These are phyloP conservation scores for Onygenales sp. DNA, from an alignment of 2,329 filamentous ascomycete genomes.

Conservation along the genomic window DNA sequence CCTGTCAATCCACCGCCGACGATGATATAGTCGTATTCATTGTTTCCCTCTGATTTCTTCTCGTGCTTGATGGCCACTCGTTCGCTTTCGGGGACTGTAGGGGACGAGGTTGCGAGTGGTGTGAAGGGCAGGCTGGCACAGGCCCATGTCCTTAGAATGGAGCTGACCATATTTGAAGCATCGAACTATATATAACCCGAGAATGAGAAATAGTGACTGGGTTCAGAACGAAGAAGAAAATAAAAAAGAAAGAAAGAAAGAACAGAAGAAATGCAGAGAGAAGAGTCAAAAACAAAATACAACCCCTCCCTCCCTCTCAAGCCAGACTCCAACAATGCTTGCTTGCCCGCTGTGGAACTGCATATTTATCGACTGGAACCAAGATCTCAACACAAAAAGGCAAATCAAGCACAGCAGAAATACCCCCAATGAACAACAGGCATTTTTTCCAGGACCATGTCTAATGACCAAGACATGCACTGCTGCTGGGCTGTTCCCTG, in stretches of 20 bases:
- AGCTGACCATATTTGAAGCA: slow-evolving; percentile 2
- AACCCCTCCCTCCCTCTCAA: too few relatives aligned
- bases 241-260: neutral
- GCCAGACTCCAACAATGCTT: too few relatives aligned
- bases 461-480: too few relatives aligned
- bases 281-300: too few relatives aligned
- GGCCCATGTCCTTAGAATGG: neutral
- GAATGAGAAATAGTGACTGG: neutral
- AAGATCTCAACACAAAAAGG: too few relatives aligned
- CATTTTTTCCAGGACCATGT: too few relatives aligned
- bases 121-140: slow-evolving; percentile 1
- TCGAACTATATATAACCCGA: neutral
- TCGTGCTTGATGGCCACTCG: neutral
- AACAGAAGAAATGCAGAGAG: neutral
- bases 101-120: neutral
- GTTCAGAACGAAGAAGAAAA: neutral
- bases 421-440: too few relatives aligned
- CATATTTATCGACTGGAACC: too few relatives aligned
- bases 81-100: too few relatives aligned
- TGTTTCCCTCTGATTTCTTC: neutral
- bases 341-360: too few relatives aligned
- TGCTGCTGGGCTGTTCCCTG: too few relatives aligned
- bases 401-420: too few relatives aligned
- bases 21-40: slow-evolving; percentile 7
- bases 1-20: slow-evolving; percentile 7